Conservation (phyloP, 2,329 filamentous ascomycete genomes). For the Venturia carpophila region DNA sequence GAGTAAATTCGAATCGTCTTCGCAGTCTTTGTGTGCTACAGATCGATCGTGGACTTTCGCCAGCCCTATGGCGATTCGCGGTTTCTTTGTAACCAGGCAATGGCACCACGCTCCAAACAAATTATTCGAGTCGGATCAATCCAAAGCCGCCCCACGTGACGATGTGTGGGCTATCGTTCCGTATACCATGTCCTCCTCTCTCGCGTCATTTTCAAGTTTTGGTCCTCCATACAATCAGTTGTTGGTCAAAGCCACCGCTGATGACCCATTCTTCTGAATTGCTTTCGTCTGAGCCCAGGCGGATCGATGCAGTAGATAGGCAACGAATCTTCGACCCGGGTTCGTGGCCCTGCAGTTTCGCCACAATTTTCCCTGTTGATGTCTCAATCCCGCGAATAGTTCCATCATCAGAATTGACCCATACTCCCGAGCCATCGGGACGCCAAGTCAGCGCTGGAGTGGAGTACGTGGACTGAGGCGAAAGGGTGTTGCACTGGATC, state of each 20-base stretch:
- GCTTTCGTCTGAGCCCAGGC: conserved; percentile 23
- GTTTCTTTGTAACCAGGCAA: too few species aligned
- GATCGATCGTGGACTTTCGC: too few species aligned
- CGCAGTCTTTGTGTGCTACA: too few species aligned
- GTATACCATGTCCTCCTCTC: neutral
- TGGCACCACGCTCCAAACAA: too few species aligned
- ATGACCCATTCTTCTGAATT: conserved; percentile 46
- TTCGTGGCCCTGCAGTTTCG: conserved; percentile 47
- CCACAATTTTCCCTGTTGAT: conserved; percentile 49
- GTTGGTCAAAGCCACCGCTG: conserved; percentile 58
- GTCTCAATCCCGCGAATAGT: conserved; percentile 52
- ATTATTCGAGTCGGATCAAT: neutral
- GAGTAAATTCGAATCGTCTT: too few species aligned
- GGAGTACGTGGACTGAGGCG: conserved; percentile 57
- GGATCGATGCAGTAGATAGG: conserved; percentile 47
- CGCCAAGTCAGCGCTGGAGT: conserved; percentile 56
- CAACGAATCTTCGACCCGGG: conserved; percentile 51
- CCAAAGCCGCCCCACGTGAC: neutral
- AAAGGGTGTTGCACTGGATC: conserved; percentile 51
- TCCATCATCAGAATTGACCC: conserved; percentile 59
- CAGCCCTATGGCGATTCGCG: too few species aligned
- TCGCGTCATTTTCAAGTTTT: neutral
- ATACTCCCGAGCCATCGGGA: conserved; percentile 53
- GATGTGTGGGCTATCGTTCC: neutral
- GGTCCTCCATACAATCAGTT: conserved; percentile 48